phyloP scores from a whole-genome alignment of 345 rosid species.

The Fremontodendron californicum region DNA sequence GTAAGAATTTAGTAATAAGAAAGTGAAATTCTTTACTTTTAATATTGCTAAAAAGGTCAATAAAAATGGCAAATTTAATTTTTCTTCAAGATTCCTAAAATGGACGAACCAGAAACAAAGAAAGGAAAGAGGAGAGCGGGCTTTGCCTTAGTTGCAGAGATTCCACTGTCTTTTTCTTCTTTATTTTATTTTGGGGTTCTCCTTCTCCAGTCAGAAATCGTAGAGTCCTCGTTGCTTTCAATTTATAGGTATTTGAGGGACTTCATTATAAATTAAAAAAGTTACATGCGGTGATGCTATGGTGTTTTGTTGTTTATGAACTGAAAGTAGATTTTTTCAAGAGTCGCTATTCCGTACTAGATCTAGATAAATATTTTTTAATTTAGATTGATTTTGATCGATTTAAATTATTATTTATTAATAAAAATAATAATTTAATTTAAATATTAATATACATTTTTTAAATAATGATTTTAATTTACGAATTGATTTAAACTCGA shows the following conservation, averaged over 20 bases:
- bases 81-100: neutral
- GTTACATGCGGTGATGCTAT: neutral
- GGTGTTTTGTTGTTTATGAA: neutral
- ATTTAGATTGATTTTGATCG: no score
- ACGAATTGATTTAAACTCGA: no score
- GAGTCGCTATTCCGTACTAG: no score
- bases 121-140: neutral
- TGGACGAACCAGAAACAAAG: neutral
- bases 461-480: no score
- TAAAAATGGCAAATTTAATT: neutral
- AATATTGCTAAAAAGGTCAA: neutral
- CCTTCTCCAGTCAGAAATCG: neutral
- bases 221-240: neutral
- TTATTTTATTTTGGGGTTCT: neutral
- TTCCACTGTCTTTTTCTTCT: neutral
- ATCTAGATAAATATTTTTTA: no score
- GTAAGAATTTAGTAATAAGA: neutral
- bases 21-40: neutral
- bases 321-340: no score
- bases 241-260: constrained; percentile 31
- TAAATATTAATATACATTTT: no score
- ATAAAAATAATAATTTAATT: no score
- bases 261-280: neutral
- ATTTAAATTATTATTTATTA: no score
- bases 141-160: neutral